phyloP scores from a whole-genome alignment of 768 basidiomycete genomes.

The Phaeotremella fagi region DNA sequence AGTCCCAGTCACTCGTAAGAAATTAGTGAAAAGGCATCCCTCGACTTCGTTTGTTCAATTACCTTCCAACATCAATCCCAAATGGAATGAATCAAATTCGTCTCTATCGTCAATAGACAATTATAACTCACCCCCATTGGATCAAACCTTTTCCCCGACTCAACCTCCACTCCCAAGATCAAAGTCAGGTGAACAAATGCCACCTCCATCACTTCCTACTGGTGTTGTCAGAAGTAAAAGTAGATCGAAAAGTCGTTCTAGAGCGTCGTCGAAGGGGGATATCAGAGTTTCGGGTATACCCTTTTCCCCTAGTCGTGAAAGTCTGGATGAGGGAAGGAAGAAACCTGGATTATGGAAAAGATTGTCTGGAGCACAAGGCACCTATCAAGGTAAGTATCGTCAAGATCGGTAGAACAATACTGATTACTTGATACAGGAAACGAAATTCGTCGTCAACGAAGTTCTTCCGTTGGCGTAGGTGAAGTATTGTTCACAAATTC shows the following conservation, averaged over 20 bases:
- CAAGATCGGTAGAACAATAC: neutral
- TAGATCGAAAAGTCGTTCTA: conserved; percentile 8
- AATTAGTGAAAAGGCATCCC: conserved; percentile 29
- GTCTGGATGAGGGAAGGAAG: conserved; percentile 14
- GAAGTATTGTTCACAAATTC: neutral
- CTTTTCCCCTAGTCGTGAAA: conserved; percentile 25
- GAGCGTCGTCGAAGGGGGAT: neutral
- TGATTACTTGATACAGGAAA: neutral
- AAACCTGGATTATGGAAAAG: conserved; percentile 34
- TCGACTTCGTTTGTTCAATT: conserved; percentile 24
- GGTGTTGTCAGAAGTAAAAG: conserved; percentile 13
- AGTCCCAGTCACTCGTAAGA: conserved; percentile 10
- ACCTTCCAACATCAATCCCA: neutral
- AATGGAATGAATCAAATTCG: neutral
- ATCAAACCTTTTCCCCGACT: conserved; percentile 15
- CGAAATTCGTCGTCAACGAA: conserved; percentile 21
- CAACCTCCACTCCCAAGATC: conserved; percentile 13
- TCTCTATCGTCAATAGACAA: neutral
- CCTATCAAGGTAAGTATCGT: conserved; percentile 10
- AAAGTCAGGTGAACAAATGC: conserved; percentile 37
- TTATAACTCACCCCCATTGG: neutral
- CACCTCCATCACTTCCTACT: conserved; percentile 33
- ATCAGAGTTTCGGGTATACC: conserved; percentile 24
- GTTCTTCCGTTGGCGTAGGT: conserved; percentile 19
- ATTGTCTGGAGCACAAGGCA: conserved; percentile 21